Base-by-base conservation (phyloP, 202 grass and related monocot species). In the Saccharum hybrid region DNA sequence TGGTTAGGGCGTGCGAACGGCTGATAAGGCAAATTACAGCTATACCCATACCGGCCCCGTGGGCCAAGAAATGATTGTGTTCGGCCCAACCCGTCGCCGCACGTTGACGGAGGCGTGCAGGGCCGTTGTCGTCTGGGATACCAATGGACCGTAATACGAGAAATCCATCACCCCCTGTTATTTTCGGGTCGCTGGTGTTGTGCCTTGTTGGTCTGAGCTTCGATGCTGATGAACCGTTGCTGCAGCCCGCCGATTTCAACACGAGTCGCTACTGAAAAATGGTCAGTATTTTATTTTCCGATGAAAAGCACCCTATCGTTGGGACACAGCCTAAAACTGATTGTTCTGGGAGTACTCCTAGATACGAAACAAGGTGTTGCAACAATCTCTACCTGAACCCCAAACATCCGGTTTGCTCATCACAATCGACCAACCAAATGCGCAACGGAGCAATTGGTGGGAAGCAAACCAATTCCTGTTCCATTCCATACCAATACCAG, bases 401-500 rank as follows among this genome's bases (percentile, higher is more conserved):
- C 3, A 45, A 45, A 22, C 41, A 22, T 37, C 13, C 63, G 10
- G 19, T 68, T 26, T 48, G 34, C 49, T 26, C 63, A 26, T 52
- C 28, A 5, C 18, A 79, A 51, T 46, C 28, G 10, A 14, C 52
- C 51, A 63, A 41, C 31, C 59, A 16, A 11, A 41, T 14, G 21
- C 11, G 10, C 40, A 21, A 12, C 22, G 14, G 28, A 33, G 18
- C 10, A 33, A 16, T 13, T 12, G 28, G n/a, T 31, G 19, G 8
- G 26, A 62, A 15, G 31, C 46, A 38, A 41, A 22, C 78, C 78
- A 69, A 64, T 39, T 76, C 19, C 5, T 14, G 22, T 57, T 74
- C 80, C 74, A 62, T 57, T 74, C 80, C 74, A 62, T 34, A 73
- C 59, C 80, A 66, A 72, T 72, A 43, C 37, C 80, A 75, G 52